phyloP scores from a whole-genome alignment of 2,329 filamentous ascomycete species.

The Aspergillus thermomutatus region DNA sequence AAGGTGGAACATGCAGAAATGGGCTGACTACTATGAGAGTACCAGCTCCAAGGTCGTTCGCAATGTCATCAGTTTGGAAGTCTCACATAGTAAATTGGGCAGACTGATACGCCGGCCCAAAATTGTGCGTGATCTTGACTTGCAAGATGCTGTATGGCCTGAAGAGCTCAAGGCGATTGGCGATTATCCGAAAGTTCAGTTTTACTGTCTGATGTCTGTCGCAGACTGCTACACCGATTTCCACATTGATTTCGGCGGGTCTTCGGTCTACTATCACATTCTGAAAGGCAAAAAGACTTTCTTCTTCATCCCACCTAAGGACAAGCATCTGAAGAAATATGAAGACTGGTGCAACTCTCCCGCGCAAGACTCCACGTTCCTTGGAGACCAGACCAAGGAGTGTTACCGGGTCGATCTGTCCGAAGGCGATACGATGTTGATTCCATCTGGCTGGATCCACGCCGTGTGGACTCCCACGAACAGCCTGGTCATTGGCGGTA shows the following conservation, averaged over 20 bases:
- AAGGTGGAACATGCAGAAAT: constrained; percentile 63
- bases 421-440: constrained; percentile 67
- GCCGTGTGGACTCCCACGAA: constrained; percentile 69
- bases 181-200: constrained; percentile 62
- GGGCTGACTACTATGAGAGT: constrained; percentile 66
- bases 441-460: constrained; percentile 70
- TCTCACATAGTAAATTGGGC: constrained; percentile 62
- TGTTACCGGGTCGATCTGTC: constrained; percentile 65
- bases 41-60: constrained; percentile 59
- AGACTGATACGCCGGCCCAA: constrained; percentile 61
- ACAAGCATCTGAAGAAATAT: constrained; percentile 66
- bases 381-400: constrained; percentile 62
- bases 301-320: constrained; percentile 67
- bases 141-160: constrained; percentile 53
- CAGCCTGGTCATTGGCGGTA: constrained; percentile 68
- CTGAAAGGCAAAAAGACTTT: constrained; percentile 67
- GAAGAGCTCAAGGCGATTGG: constrained; percentile 50
- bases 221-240: constrained; percentile 70
- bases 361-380: constrained; percentile 63
- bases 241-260: constrained; percentile 69
- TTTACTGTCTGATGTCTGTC: constrained; percentile 68
- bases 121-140: constrained; percentile 60
- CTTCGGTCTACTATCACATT: constrained; percentile 69
- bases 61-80: constrained; percentile 68
- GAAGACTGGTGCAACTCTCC: constrained; percentile 68